Conservation (phyloP, 805 yeast species). For the Helenozyma baotianmanensis region DNA sequence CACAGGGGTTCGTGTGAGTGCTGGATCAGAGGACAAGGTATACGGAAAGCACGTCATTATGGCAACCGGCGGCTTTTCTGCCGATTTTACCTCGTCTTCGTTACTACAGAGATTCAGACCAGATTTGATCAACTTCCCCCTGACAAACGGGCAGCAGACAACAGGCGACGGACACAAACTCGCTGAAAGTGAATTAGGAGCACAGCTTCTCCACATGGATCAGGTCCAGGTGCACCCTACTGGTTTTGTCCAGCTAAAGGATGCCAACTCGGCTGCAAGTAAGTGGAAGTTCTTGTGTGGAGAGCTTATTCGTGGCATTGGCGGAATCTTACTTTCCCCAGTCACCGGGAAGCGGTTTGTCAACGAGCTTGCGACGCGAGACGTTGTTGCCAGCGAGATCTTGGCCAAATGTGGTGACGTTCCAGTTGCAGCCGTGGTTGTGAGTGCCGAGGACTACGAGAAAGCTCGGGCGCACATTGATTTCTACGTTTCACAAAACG, state of each 20-base stretch:
- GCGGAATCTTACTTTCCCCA: constrained; percentile 49
- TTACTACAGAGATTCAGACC: constrained; percentile 42
- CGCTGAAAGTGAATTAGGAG: constrained; percentile 41
- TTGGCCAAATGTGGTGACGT: constrained; percentile 17
- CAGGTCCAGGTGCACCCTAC: constrained; percentile 62
- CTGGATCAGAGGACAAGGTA: constrained; percentile 13
- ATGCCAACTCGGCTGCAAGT: constrained; percentile 33
- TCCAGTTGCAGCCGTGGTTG: constrained; percentile 21
- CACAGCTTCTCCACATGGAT: constrained; percentile 51
- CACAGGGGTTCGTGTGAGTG: constrained; percentile 33
- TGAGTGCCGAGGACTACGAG: constrained; percentile 42
- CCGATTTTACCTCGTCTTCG: constrained; percentile 29
- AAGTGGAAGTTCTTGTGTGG: constrained; percentile 56
- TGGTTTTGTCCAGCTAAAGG: constrained; percentile 42
- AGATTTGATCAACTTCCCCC: constrained; percentile 42
- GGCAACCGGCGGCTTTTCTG: constrained; percentile 59
- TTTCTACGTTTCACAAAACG: constrained; percentile 37
- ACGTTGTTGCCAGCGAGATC: constrained; percentile 44
- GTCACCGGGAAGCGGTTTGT: constrained; percentile 46
- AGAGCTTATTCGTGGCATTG: constrained; percentile 55
- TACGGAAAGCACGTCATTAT: constrained; percentile 31
- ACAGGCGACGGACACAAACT: constrained; percentile 56
- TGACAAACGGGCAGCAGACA: constrained; percentile 54
- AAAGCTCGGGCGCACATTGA: constrained; percentile 47
- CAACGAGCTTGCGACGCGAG: constrained; percentile 53